phyloP scores from a whole-genome alignment of 2,329 filamentous ascomycete species.

The Ophiocordyceps polyrhachis-furcata region DNA sequence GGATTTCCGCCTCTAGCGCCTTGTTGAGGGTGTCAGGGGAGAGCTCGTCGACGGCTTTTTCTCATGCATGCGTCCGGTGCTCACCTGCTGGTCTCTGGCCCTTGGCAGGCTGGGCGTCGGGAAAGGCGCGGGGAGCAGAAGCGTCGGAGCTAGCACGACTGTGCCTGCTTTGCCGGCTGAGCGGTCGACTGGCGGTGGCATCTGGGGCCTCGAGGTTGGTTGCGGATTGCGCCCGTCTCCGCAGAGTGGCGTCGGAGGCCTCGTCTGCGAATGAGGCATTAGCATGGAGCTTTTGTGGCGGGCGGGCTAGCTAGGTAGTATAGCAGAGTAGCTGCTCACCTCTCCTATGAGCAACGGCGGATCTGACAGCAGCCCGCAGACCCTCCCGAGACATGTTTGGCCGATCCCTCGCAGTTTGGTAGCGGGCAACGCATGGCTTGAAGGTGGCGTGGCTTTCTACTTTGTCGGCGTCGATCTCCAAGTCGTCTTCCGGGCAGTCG shows the following conservation, averaged over 20 bases:
- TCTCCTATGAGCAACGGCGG: conserved; percentile 46
- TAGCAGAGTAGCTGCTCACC: conserved; percentile 31
- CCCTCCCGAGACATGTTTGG: conserved; percentile 59
- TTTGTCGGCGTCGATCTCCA: conserved; percentile 50
- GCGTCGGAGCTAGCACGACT: conserved; percentile 55
- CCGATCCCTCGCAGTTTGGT: conserved; percentile 52
- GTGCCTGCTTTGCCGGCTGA: conserved; percentile 45
- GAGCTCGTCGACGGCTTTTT: neutral
- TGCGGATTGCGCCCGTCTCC: conserved; percentile 41
- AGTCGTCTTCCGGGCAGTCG: conserved; percentile 52
- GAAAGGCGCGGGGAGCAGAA: conserved; percentile 36
- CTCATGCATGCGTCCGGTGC: neutral
- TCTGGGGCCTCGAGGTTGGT: conserved; percentile 41
- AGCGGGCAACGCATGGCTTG: conserved; percentile 50
- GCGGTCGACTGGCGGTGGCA: conserved; percentile 27
- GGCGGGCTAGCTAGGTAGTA: neutral
- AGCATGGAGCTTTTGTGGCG: neutral
- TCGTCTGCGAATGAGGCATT: conserved; percentile 14
- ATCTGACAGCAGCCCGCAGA: conserved; percentile 55
- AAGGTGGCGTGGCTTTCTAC: conserved; percentile 45
- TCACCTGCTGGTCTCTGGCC: conserved; percentile 13
- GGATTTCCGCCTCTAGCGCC: conserved; percentile 32
- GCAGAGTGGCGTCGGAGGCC: conserved; percentile 23
- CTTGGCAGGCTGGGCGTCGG: conserved; percentile 24
- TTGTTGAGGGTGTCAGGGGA: conserved; percentile 11